Percentiles rank a stretch among this genome's conserved stretches.
Conservation (phyloP, 192 early-diverging fungal genomes). For the Backusella liffmaniae region DNA sequence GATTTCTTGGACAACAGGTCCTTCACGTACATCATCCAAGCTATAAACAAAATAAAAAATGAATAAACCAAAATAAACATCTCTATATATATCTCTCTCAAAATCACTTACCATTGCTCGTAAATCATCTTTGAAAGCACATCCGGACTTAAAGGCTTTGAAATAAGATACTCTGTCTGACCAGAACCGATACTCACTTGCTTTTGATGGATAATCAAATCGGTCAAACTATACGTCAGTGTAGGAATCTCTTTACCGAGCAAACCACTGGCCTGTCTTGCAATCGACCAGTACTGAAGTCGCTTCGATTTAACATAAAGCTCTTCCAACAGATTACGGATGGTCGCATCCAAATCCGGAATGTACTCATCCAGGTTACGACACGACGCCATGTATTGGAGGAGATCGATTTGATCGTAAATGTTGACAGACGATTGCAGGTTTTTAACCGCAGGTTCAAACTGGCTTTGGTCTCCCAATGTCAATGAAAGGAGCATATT, state of each 20-base stretch:
- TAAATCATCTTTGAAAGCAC: constrained; percentile 65
- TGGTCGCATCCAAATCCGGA: constrained; percentile 48
- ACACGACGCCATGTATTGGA: constrained; percentile 78
- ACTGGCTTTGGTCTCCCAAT: constrained; percentile 61
- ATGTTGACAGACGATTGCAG: constrained; percentile 66
- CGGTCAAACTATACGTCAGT: constrained; percentile 77
- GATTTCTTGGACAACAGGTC: constrained; percentile 81
- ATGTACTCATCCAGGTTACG: constrained; percentile 58
- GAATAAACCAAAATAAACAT: constrained; percentile 3
- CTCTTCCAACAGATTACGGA: constrained; percentile 71
- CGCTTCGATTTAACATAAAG: constrained; percentile 78
- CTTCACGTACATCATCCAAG: constrained; percentile 75
- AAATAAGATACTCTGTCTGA: constrained; percentile 63
- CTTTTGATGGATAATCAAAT: constrained; percentile 75
- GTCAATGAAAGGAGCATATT: constrained; percentile 57
- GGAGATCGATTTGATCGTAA: constrained; percentile 77
- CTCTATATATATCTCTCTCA: not conserved
- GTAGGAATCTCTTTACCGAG: constrained; percentile 73
- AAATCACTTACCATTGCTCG: constrained; percentile 51
- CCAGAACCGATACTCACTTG: constrained; percentile 78
- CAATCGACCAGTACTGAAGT: constrained; percentile 74
- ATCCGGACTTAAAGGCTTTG: constrained; percentile 67
- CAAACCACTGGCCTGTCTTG: constrained; percentile 78
- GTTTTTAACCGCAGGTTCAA: constrained; percentile 57
- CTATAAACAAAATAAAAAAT: constrained; percentile 23